Percentiles rank a stretch among this genome's conserved stretches.
These are phyloP conservation scores for Bipolaris zeicola DNA, from an alignment of 2,329 filamentous ascomycete species.

Conservation along the genomic window DNA sequence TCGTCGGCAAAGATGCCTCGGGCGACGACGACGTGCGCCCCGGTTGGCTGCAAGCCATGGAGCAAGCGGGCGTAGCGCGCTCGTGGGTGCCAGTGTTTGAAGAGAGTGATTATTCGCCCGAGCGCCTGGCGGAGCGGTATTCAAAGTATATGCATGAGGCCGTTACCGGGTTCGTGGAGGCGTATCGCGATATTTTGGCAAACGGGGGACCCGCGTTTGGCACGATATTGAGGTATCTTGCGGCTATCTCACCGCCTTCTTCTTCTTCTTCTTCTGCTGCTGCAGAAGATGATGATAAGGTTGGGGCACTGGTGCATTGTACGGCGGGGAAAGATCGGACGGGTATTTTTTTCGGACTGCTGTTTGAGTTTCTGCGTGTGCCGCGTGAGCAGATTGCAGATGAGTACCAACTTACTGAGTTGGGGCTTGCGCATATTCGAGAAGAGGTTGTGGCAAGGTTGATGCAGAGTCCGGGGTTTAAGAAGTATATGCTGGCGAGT, in stretches of 20 bases:
- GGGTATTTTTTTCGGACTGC: constrained; percentile 69
- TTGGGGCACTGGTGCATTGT: constrained; percentile 71
- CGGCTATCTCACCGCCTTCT: constrained; percentile 13
- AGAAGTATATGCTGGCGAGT: constrained; percentile 28
- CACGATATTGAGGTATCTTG: constrained; percentile 67
- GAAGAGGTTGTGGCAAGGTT: constrained; percentile 59
- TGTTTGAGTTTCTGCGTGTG: constrained; percentile 69
- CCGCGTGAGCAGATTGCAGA: constrained; percentile 61
- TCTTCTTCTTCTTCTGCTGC: no score
- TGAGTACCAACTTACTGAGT: constrained; percentile 72
- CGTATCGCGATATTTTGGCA: constrained; percentile 66
- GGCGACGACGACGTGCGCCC: constrained; percentile 43
- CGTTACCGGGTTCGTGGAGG: constrained; percentile 64
- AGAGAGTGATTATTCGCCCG: constrained; percentile 65
- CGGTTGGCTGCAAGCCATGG: constrained; percentile 30
- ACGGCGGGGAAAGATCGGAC: constrained; percentile 80
- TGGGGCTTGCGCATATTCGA: constrained; percentile 58
- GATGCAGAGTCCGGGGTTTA: constrained; percentile 41
- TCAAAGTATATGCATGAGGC: constrained; percentile 64
- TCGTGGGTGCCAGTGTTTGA: constrained; percentile 70
- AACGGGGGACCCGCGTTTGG: constrained; percentile 60
- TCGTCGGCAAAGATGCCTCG: constrained; percentile 34
- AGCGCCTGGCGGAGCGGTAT: constrained; percentile 66
- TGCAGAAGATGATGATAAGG: neutral
- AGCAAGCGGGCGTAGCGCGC: constrained; percentile 53